Conservation (phyloP, 2,329 filamentous ascomycete species). For the Beauveria australis region DNA sequence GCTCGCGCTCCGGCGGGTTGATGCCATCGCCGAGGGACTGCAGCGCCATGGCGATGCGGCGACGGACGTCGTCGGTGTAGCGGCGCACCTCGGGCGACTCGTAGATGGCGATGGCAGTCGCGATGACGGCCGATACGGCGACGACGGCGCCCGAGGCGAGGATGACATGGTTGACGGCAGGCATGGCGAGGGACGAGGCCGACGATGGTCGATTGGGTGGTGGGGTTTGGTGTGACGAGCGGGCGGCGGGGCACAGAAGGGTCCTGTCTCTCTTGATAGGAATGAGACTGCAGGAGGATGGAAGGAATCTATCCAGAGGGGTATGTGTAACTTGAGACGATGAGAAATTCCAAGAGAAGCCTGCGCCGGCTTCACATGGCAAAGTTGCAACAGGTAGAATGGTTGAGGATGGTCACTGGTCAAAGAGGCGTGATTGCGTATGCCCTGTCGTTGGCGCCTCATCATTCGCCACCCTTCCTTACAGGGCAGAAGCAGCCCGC, state of each 20-base stretch:
- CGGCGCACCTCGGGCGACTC: constrained; percentile 56
- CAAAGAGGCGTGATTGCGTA: constrained; percentile 9
- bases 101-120: constrained; percentile 52
- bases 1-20: constrained; percentile 39
- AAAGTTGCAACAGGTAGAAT: background rate
- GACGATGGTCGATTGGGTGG: background rate
- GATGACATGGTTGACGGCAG: constrained; percentile 46
- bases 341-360: background rate
- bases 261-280: background rate
- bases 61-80: constrained; percentile 52
- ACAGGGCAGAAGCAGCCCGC: background rate
- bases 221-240: background rate
- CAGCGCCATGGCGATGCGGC: constrained; percentile 51
- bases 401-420: constrained; percentile 1
- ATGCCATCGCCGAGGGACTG: constrained; percentile 52
- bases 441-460: constrained; percentile 10
- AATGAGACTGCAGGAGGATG: background rate
- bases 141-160: constrained; percentile 50
- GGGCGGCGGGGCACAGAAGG: background rate
- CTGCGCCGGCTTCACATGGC: constrained; percentile 6
- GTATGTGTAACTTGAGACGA: background rate
- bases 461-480: background rate
- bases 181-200: constrained; percentile 31
- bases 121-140: constrained; percentile 48
- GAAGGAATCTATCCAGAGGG: background rate